These are phyloP conservation scores for Baeospora myosura DNA, from an alignment of 1,284 basidiomycete species.

Conservation along the genomic window DNA sequence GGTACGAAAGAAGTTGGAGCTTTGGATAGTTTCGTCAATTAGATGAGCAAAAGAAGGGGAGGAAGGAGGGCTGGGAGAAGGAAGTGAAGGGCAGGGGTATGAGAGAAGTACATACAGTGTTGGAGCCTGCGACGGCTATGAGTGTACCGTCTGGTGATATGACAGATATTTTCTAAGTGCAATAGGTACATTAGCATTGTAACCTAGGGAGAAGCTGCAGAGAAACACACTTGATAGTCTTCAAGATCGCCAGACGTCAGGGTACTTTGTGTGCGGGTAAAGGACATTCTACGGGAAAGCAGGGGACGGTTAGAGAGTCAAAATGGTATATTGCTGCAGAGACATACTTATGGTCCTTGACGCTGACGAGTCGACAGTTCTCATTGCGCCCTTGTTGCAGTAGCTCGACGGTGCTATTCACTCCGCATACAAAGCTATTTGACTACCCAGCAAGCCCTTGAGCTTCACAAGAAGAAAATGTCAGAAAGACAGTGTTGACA, in stretches of 20 bases:
- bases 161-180: slow-evolving; percentile 64
- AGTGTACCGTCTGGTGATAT: slow-evolving; percentile 59
- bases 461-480: not conserved
- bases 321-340: not conserved
- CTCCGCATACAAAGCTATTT: slow-evolving; percentile 73
- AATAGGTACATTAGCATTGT: slow-evolving; percentile 11
- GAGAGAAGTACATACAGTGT: slow-evolving; percentile 41
- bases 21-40: not conserved
- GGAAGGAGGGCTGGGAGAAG: slow-evolving; percentile 25
- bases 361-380: slow-evolving; percentile 71
- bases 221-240: slow-evolving; percentile 66
- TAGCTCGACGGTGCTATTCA: slow-evolving; percentile 68
- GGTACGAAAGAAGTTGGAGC: slow-evolving; percentile 34
- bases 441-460: too few relatives aligned
- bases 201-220: not conserved
- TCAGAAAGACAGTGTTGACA: not conserved
- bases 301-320: slow-evolving; percentile 5
- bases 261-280: slow-evolving; percentile 52
- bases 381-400: slow-evolving; percentile 66
- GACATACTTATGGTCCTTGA: slow-evolving; percentile 54
- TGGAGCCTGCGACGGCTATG: slow-evolving; percentile 56
- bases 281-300: slow-evolving; percentile 40
- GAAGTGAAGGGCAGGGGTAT: slow-evolving; percentile 38
- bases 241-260: slow-evolving; percentile 49
- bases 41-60: slow-evolving; percentile 8